phyloP scores from a whole-genome alignment of 768 basidiomycete genomes.

The Saitozyma sp. region DNA sequence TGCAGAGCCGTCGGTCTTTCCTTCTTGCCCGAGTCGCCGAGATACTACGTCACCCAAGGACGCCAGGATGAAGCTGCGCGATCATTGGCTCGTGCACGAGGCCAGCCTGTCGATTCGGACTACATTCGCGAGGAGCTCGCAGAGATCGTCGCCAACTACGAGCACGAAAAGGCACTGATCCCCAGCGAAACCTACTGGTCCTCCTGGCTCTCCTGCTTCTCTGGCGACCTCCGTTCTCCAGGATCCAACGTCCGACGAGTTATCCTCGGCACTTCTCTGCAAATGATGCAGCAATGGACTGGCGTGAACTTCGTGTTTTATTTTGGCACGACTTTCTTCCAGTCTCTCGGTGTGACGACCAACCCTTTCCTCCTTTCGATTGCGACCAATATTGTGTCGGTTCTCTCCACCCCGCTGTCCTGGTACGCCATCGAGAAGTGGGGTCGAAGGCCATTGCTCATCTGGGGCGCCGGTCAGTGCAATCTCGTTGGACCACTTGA shows the following conservation, averaged over 20 bases:
- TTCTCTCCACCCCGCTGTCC: conserved; percentile 70
- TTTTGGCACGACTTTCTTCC: conserved; percentile 71
- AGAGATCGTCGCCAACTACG: conserved; percentile 50
- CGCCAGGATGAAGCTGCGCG: conserved; percentile 29
- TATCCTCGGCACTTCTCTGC: no score
- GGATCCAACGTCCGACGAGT: conserved; percentile 43
- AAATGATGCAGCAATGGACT: no score
- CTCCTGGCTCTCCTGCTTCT: conserved; percentile 40
- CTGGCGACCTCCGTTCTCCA: conserved; percentile 36
- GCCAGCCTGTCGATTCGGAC: conserved; percentile 39
- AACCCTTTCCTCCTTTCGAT: conserved; percentile 43
- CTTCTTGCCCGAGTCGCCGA: conserved; percentile 51
- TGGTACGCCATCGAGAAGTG: conserved; percentile 76
- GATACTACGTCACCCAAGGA: conserved; percentile 51
- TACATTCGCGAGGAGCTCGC: conserved; percentile 46
- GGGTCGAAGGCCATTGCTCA: conserved; percentile 74
- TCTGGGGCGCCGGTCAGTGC: conserved; percentile 77
- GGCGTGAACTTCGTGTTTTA: no score
- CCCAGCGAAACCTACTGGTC: conserved; percentile 29
- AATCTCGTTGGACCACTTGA: no score
- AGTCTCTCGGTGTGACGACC: conserved; percentile 55
- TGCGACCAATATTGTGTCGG: conserved; percentile 52
- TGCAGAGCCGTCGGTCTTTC: conserved; percentile 47
- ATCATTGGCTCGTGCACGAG: conserved; percentile 36
- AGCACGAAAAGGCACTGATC: conserved; percentile 41